Evolutionary conservation across 1,284 basidiomycete species (phyloP).

Genomic region (Ustilago lituana): DNA sequence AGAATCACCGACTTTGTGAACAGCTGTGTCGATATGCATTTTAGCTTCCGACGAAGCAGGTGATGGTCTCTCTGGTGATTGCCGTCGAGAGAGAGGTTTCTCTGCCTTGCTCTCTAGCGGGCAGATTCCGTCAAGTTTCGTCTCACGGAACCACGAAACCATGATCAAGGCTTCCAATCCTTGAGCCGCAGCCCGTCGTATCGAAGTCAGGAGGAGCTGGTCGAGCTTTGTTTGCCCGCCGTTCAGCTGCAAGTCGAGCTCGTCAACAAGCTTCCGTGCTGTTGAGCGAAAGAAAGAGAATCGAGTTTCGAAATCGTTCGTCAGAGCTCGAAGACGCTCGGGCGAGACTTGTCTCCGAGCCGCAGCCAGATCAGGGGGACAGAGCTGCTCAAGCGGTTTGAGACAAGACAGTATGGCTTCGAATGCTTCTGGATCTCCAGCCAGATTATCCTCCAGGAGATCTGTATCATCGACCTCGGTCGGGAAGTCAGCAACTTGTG

Average conservation of each 20-base stretch:
- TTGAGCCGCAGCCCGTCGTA: constrained; percentile 8
- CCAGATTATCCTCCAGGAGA: neutral
- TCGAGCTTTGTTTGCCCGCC: constrained; percentile 1
- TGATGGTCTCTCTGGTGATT: too few relatives aligned
- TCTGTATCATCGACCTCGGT: too few relatives aligned
- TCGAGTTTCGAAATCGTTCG: constrained; percentile 1
- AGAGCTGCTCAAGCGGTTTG: too few relatives aligned
- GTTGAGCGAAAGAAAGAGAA: constrained; percentile 1
- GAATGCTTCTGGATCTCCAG: neutral
- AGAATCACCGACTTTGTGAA: too few relatives aligned
- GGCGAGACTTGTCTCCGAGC: too few relatives aligned
- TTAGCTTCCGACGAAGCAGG: too few relatives aligned
- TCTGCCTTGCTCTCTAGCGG: neutral
- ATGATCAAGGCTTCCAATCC: constrained; percentile 14
- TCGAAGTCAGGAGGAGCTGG: constrained; percentile 1
- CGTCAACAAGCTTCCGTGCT: neutral
- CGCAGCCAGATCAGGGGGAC: too few relatives aligned
- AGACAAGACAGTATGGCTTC: neutral
- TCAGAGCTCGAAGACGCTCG: neutral
- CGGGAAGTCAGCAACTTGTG: too few relatives aligned
- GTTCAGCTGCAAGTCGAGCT: constrained; percentile 1
- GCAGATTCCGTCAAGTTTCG: neutral
- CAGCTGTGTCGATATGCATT: too few relatives aligned
- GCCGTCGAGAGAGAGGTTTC: too few relatives aligned
- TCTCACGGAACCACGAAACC: constrained; percentile 18